Evolutionary conservation across 352 stramenopile genomes (phyloP).

Genomic region (Pythium brachiatum): DNA sequence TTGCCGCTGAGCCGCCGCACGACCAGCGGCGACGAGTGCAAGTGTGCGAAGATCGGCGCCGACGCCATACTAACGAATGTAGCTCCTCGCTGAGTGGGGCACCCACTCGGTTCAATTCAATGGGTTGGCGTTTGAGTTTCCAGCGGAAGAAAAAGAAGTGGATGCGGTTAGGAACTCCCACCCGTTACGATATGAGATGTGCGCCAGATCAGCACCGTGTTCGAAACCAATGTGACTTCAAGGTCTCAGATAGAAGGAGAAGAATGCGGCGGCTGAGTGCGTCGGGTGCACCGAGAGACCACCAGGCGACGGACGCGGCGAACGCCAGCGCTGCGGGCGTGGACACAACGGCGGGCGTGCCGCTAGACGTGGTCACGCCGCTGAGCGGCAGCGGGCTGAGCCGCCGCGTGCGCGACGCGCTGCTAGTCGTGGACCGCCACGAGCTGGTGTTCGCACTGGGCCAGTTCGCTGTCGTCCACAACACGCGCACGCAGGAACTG

Average conservation of each 20-base stretch:
- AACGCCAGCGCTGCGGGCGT: neutral
- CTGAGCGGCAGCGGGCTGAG: slow-evolving; percentile 54
- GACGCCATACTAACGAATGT: neutral
- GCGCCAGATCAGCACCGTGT: no score
- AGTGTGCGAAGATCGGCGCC: slow-evolving; percentile 67
- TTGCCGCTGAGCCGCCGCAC: slow-evolving; percentile 54
- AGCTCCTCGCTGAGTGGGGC: neutral
- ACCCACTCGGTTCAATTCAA: neutral
- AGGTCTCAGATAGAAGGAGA: neutral
- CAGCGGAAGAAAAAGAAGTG: neutral
- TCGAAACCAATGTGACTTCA: slow-evolving; percentile 9
- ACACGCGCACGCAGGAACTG: slow-evolving; percentile 59
- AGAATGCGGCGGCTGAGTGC: slow-evolving; percentile 6
- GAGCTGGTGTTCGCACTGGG: slow-evolving; percentile 63
- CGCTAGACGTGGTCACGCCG: slow-evolving; percentile 21
- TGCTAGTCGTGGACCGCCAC: slow-evolving; percentile 53
- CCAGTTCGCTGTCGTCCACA: slow-evolving; percentile 67
- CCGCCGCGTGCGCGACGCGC: slow-evolving; percentile 46
- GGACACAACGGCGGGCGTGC: slow-evolving; percentile 15
- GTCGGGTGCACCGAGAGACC: neutral
- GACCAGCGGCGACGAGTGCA: slow-evolving; percentile 83
- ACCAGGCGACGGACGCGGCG: neutral
- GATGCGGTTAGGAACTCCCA: neutral
- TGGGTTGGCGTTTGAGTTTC: neutral
- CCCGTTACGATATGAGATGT: neutral